Evolutionary conservation across 768 basidiomycete species (phyloP), one percentile per base, ranked within the genome.

Genomic region (Auriscalpium vulgare): DNA sequence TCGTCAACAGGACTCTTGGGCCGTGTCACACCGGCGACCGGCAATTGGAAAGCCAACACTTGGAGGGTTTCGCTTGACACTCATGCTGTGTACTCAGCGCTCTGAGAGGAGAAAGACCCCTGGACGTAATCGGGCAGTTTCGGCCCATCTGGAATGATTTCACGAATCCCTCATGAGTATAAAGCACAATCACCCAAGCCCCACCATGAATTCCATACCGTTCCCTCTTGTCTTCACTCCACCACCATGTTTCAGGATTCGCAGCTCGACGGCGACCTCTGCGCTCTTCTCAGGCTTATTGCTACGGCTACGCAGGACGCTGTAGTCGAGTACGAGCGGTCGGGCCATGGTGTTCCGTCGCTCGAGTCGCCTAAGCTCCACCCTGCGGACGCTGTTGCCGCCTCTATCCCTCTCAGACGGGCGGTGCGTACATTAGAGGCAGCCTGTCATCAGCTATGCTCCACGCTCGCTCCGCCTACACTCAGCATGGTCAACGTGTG

Each of bases 241-340:
- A n/a, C 37, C 13, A 51, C n/a, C 37, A 51, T 51, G 50, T 37
- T 23, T 17, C 35, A 51, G 14, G 17, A 8, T 37, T 36, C 19
- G 8, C 19, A 16, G 8, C 17, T 14, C 69, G 56, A 58, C 17
- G 59, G 60, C n/a, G 66, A 72, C 17, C 63, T 72, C 36, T 59
- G 63, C 51, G 63, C 64, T 1, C 64, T 72, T 47, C 64, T 72
- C 44, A 62, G 59, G 8, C 68, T 72, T 17, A 68, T 72, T 59
- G 67, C 64, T 37, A 55, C 57, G 1, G 62, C 71, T 10, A 63
- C 69, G 4, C 44, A 59, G 10, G 53, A 53, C 7, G 63, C 62
- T 29, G 51, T 62, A 16, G 52, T 52, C 2, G 61, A 60, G 36
- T 66, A 66, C 54, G 59, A 60, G n/a, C 55, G 46, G 19, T 16